phyloP scores from a whole-genome alignment of 352 stramenopile species.

The Lagenidium giganteum region DNA sequence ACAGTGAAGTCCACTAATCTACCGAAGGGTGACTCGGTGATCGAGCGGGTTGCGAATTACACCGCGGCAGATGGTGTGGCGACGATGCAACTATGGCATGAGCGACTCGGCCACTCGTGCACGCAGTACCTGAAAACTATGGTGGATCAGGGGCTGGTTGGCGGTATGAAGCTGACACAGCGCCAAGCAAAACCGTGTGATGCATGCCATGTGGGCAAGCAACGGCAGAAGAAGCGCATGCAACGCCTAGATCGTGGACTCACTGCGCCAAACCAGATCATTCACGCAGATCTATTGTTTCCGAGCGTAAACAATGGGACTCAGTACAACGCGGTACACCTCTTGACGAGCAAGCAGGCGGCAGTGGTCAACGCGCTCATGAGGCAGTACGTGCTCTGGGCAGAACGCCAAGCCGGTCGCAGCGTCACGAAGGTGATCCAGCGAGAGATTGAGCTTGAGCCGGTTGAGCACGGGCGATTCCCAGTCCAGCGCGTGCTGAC shows the following conservation, averaged over 20 bases:
- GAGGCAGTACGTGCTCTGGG: too few species aligned
- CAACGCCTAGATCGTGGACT: not conserved
- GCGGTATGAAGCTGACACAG: not conserved
- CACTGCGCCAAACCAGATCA: not conserved
- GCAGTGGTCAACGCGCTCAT: too few species aligned
- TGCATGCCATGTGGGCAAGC: slow-evolving; percentile 2
- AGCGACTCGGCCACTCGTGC: slow-evolving; percentile 21
- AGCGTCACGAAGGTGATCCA: too few species aligned
- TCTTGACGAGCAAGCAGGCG: too few species aligned
- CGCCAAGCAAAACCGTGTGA: not conserved
- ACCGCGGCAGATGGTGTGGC: not conserved
- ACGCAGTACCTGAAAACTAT: slow-evolving; percentile 5
- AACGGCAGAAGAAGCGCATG: not conserved
- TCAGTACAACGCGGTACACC: too few species aligned
- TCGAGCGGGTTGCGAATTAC: slow-evolving; percentile 10
- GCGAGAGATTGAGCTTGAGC: too few species aligned
- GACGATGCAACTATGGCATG: slow-evolving; percentile 28
- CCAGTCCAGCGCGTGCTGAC: slow-evolving; percentile 1
- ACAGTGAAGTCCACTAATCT: too few species aligned
- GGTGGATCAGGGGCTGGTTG: not conserved
- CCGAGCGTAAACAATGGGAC: not conserved
- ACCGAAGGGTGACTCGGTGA: too few species aligned
- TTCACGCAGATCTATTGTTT: slow-evolving; percentile 5
- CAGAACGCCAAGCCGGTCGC: too few species aligned
- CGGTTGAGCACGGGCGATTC: too few species aligned